A percentile compares a stretch with the other conserved stretches of the same genome.
Conservation (phyloP, 2,329 filamentous ascomycete species). For the Hypocrella siamensis region DNA sequence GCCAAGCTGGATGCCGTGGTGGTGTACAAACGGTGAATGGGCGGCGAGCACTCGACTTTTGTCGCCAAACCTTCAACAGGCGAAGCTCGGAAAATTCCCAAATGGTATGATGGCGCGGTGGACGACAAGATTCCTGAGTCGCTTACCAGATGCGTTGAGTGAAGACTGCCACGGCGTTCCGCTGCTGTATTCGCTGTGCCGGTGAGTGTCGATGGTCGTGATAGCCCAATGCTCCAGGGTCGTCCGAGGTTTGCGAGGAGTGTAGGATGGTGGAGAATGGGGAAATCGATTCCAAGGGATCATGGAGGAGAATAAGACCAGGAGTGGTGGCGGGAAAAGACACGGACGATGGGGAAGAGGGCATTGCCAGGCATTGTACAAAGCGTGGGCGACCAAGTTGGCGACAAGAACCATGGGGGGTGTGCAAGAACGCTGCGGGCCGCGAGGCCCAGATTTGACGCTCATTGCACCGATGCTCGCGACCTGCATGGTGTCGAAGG, state of each 20-base stretch:
- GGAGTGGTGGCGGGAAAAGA: slow-evolving; percentile 1
- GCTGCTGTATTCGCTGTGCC: not conserved
- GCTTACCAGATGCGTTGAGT: too few relatives aligned
- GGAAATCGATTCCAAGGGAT: not conserved
- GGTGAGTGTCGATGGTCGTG: not conserved
- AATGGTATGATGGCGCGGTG: too few relatives aligned
- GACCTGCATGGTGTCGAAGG: slow-evolving; percentile 8
- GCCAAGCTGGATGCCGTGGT: too few relatives aligned
- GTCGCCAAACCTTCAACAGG: too few relatives aligned
- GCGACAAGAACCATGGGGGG: slow-evolving; percentile 1
- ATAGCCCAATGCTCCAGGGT: too few relatives aligned
- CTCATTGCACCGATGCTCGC: slow-evolving; percentile 20
- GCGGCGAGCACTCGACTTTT: not conserved
- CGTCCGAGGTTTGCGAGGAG: not conserved
- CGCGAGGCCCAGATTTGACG: slow-evolving; percentile 11
- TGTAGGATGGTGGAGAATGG: not conserved
- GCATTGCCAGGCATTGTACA: slow-evolving; percentile 2
- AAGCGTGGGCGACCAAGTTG: not conserved
- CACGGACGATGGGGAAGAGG: slow-evolving; percentile 1
- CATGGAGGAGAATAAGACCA: not conserved
- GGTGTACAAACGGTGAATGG: not conserved
- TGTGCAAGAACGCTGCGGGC: slow-evolving; percentile 2
- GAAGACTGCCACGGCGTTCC: too few relatives aligned
- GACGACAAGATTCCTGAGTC: too few relatives aligned
- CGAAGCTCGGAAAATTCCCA: too few relatives aligned